Conservation (phyloP, 106 monocot species). For the Vanilla planifolia region DNA sequence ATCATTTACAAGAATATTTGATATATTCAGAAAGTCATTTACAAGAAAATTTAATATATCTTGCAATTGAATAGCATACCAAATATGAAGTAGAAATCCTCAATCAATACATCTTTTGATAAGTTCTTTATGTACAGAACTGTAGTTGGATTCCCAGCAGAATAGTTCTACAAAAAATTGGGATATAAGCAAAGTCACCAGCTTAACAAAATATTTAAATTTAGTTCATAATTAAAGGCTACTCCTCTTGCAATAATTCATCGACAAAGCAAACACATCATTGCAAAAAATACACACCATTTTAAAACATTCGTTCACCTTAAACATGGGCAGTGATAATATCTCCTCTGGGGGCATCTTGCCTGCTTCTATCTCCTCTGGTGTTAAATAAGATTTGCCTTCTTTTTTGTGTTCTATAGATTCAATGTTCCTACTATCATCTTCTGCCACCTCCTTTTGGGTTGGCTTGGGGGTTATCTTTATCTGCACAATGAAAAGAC, state of each 20-base stretch:
- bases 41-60: background rate
- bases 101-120: slow-evolving; percentile 84
- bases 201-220: too few relatives aligned
- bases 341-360: slow-evolving; percentile 88
- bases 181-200: background rate
- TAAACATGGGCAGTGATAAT: slow-evolving; percentile 96
- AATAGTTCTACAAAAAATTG: slow-evolving; percentile 61
- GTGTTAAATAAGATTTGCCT: slow-evolving; percentile 50
- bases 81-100: slow-evolving; percentile 96
- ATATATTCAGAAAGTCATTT: slow-evolving; percentile 6
- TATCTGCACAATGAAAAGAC: slow-evolving; percentile 34
- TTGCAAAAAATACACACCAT: too few relatives aligned
- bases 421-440: slow-evolving; percentile 16
- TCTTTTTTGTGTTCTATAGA: slow-evolving; percentile 15
- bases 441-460: slow-evolving; percentile 32
- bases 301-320: slow-evolving; percentile 29
- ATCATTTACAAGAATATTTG: background rate
- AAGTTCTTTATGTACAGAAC: slow-evolving; percentile 97
- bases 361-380: slow-evolving; percentile 62
- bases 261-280: background rate
- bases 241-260: background rate
- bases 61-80: slow-evolving; percentile 35
- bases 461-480: slow-evolving; percentile 69
- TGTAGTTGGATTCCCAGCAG: slow-evolving; percentile 70
- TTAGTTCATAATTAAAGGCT: too few relatives aligned